Evolutionary conservation across 345 rosid genomes (phyloP), one percentile per base, ranked within the genome.

Genomic region (Moricandia moricandioides): DNA sequence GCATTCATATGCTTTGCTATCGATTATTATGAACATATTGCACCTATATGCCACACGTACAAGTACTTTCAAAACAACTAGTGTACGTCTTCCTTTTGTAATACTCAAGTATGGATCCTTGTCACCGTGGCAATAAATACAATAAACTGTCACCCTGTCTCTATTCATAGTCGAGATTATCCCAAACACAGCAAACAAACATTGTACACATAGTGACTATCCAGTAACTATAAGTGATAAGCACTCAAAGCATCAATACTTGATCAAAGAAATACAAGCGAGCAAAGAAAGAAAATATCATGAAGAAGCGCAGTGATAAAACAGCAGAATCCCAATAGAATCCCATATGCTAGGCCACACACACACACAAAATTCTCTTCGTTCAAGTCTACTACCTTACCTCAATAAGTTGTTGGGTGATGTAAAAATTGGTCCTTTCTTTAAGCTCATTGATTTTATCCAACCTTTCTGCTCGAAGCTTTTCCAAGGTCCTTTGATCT

Each of bases 401-500:
- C 98, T 95, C 94, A 84, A 95, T 95, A 78, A 95, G 90, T 77
- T 89, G 96, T 59, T 95, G 98, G 4, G 97, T 95, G 52, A 86
- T 83, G 78, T 95, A 92, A 80, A 90, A 92, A 82, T 95, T 95
- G 67, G 96, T 95, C 80, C 79, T 86, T 84, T 95, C 99, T 78
- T 95, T 95, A 73, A 95, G 96, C 79, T 90, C 99, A 65, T 95
- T 88, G 59, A 95, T 92, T 82, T 90, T 95, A 5, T 85, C 90
- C 84, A 89, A 86, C 82, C 97, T 87, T 79, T 95, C 99, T 33
- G 89, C 87, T 33, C 93, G 90, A 58, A 92, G 92, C 81, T 85
- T 87, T 80, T 88, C 97, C 64, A 95, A 83, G 56, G 85, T 84
- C 80, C 84, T 89, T 71, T 92, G 91, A 85, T 95, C 97, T 82